Evolutionary conservation across 768 basidiomycete species (phyloP), one percentile per base, ranked within the genome.

Genomic region (Paxillus involutus): DNA sequence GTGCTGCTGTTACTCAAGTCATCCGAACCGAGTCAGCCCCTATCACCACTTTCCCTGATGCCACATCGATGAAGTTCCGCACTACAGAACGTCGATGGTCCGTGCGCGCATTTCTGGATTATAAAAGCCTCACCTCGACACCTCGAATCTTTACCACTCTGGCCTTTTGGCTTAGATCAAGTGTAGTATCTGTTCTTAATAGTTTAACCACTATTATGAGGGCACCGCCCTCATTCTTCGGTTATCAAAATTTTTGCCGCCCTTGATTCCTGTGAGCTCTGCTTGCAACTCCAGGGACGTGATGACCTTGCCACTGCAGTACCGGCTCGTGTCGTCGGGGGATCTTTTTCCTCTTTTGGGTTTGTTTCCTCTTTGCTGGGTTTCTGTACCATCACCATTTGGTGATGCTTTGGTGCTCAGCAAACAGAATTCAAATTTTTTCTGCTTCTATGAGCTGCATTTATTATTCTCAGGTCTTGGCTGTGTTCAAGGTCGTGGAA

Each of bases 131-230:
- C 26, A 5, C 26, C 26, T 26, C 26, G 26, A 26, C 26, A 5
- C 2, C 26, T 5, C 4, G 4, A 24, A 46, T 55, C 57, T 21
- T 52, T 50, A 35, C 40, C 35, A 46, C 26, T 35, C 40, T 52
- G 76, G 77, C 77, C 78, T 78, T 76, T 79, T 80, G 79, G 80
- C 80, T 80, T 80, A 80, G 80, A 80, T 81, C 80, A 80, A 80
- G 80, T 47, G 45, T 47, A 47, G 45, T 47, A 47, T 47, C 80
- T 81, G 79, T 80, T 80, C 78, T 75, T 80, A 76, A 77, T 76
- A 83, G 79, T 74, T 59, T 71, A 80, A 70, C 79, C 77, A 78
- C 79, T 80, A 78, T 80, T 79, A 80, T 79, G 76, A 68, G 67
- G 73, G 76, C 79, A 80, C 72, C 70, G 79, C 76, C 65, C 70